Evolutionary conservation across 208 protist species (phyloP).

Genomic region (Porcisia deanei): DNA sequence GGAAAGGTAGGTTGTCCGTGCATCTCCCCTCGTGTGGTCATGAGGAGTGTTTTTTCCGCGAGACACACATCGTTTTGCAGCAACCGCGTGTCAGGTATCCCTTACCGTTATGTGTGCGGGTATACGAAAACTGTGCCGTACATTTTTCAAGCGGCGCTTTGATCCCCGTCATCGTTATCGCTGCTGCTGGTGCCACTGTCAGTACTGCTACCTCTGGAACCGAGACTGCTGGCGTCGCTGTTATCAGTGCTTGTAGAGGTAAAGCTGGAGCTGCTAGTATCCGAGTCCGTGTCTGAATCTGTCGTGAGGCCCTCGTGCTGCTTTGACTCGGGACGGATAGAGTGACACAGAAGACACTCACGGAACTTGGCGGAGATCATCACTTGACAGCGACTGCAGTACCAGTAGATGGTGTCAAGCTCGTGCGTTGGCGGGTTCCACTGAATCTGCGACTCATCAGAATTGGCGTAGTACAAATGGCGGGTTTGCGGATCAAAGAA

Average conservation of each 20-base stretch:
- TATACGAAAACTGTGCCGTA: neutral
- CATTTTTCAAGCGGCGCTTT: neutral
- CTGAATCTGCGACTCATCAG: constrained; percentile 68
- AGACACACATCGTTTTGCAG: neutral
- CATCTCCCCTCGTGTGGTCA: neutral
- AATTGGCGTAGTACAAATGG: constrained; percentile 80
- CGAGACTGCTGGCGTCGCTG: constrained; percentile 7
- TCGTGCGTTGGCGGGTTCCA: constrained; percentile 69
- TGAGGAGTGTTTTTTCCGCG: too few species aligned
- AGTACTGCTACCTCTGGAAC: constrained; percentile 7
- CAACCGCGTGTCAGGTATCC: neutral
- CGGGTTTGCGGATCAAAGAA: constrained; percentile 61
- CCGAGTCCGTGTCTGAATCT: constrained; percentile 24
- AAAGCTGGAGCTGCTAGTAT: constrained; percentile 22
- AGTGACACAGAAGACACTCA: constrained; percentile 85
- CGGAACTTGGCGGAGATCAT: constrained; percentile 59
- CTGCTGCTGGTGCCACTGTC: constrained; percentile 15
- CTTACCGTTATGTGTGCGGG: neutral
- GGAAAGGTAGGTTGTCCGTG: neutral
- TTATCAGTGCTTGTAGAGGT: constrained; percentile 15
- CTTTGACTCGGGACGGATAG: constrained; percentile 45
- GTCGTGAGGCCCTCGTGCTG: constrained; percentile 7
- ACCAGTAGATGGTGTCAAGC: constrained; percentile 83
- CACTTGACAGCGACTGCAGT: constrained; percentile 64
- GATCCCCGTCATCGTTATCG: constrained; percentile 13